Evolutionary conservation across 1,139 yeast species (phyloP).

Genomic region (Candida smagusa): DNA sequence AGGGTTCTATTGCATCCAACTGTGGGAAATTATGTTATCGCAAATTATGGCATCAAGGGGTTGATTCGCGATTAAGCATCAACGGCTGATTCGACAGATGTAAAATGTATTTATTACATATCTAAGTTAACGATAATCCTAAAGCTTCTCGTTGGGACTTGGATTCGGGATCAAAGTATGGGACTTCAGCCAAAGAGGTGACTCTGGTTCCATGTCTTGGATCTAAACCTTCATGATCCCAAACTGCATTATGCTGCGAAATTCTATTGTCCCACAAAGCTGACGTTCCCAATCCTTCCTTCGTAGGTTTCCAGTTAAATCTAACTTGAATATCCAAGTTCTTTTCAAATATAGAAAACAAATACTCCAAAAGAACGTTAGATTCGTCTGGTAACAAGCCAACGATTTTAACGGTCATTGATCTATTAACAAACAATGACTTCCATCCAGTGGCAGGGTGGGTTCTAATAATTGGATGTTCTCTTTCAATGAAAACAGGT

Average conservation of each 20-base stretch:
- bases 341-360: constrained; percentile 31
- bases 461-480: constrained; percentile 39
- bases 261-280: constrained; percentile 58
- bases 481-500: constrained; percentile 33
- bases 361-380: constrained; percentile 29
- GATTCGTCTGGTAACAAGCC: constrained; percentile 36
- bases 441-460: constrained; percentile 46
- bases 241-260: constrained; percentile 46
- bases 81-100: too few relatives aligned
- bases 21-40: not conserved
- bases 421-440: constrained; percentile 34
- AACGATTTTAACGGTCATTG: constrained; percentile 36
- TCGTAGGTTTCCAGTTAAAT: constrained; percentile 48
- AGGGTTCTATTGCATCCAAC: too few relatives aligned
- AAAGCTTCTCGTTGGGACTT: constrained; percentile 53
- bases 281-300: constrained; percentile 47
- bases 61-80: too few relatives aligned
- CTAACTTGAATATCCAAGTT: constrained; percentile 48
- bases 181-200: constrained; percentile 52
- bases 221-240: constrained; percentile 33
- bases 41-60: not conserved
- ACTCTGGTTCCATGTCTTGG: constrained; percentile 58
- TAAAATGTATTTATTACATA: too few relatives aligned
- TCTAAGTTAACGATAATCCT: constrained; percentile 22
- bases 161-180: constrained; percentile 47